Percentiles rank a stretch among this genome's conserved stretches.
These are phyloP conservation scores for Ogataea haglerorum DNA, from an alignment of 805 yeast genomes.

Conservation along the genomic window DNA sequence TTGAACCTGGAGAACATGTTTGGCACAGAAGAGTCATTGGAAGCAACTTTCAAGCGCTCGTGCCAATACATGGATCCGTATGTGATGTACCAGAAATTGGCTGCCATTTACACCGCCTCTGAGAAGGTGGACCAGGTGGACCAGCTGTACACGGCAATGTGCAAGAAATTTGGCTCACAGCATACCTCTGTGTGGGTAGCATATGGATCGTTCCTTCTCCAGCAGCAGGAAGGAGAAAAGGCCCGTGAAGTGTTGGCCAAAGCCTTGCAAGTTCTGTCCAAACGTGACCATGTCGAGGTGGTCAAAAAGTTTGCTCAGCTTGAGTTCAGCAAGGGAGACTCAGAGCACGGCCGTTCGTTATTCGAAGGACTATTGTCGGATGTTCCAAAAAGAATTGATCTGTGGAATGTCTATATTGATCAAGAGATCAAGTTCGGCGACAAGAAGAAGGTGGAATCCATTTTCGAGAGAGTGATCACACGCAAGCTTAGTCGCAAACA, in stretches of 20 bases:
- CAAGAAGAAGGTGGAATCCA: constrained; percentile 64
- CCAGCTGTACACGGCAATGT: constrained; percentile 57
- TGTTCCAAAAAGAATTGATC: constrained; percentile 86
- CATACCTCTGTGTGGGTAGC: constrained; percentile 72
- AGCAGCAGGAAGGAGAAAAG: constrained; percentile 50
- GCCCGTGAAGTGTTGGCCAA: constrained; percentile 73
- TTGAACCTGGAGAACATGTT: constrained; percentile 91
- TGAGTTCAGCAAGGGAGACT: constrained; percentile 82
- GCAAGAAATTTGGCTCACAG: constrained; percentile 75
- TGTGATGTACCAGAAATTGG: constrained; percentile 75
- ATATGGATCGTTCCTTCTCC: constrained; percentile 74
- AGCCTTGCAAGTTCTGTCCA: constrained; percentile 69
- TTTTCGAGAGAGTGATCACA: constrained; percentile 76
- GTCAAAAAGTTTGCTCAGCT: constrained; percentile 86
- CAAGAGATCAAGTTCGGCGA: constrained; percentile 78
- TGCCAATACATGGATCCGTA: constrained; percentile 90
- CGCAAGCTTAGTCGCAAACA: constrained; percentile 77
- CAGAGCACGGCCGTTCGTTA: constrained; percentile 91
- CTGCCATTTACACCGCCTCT: constrained; percentile 68
- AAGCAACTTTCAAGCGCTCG: constrained; percentile 76
- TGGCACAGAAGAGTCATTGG: constrained; percentile 80
- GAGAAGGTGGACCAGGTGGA: constrained; percentile 73
- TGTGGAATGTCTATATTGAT: constrained; percentile 94
- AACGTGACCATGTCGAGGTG: constrained; percentile 70
- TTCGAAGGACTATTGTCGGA: constrained; percentile 90